These are phyloP conservation scores for Naganishia sp. DNA, from an alignment of 1,284 basidiomycete species.

Conservation along the genomic window DNA sequence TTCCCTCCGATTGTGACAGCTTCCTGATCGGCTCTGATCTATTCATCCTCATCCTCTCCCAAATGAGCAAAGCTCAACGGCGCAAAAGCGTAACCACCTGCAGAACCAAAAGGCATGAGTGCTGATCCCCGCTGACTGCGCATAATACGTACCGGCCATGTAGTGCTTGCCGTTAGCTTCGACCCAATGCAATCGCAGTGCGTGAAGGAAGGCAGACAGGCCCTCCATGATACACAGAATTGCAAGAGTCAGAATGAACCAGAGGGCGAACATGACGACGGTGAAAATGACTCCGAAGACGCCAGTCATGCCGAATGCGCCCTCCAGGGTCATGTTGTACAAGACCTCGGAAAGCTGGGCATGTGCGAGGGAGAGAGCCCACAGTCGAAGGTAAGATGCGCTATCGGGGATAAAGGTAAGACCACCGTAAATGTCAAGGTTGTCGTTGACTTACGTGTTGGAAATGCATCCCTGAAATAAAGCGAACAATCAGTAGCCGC, in stretches of 20 bases:
- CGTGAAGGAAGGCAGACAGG: conserved; percentile 91
- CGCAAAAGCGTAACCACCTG: conserved; percentile 46
- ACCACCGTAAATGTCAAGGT: neutral
- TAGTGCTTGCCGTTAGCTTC: conserved; percentile 97
- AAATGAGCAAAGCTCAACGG: conserved; percentile 51
- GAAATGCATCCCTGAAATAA: conserved; percentile 75
- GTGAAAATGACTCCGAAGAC: conserved; percentile 59
- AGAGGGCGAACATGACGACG: conserved; percentile 69
- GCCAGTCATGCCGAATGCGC: conserved; percentile 56
- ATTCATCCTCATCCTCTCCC: conserved; percentile 38
- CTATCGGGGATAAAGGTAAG: conserved; percentile 27
- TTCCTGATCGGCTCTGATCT: neutral
- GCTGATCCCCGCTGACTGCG: conserved; percentile 16
- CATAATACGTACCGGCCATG: conserved; percentile 74
- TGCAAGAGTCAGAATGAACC: conserved; percentile 76
- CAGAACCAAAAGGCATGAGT: neutral
- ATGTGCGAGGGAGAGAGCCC: conserved; percentile 97
- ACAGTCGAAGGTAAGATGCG: conserved; percentile 96
- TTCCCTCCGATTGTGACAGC: too few species aligned
- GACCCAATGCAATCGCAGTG: conserved; percentile 95
- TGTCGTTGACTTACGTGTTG: conserved; percentile 64
- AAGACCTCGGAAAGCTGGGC: conserved; percentile 96
- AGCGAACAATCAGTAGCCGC: neutral
- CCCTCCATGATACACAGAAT: conserved; percentile 94
- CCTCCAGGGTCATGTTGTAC: conserved; percentile 78